Conservation (phyloP, 352 stramenopile genomes). For the Pythium guiyangense region DNA sequence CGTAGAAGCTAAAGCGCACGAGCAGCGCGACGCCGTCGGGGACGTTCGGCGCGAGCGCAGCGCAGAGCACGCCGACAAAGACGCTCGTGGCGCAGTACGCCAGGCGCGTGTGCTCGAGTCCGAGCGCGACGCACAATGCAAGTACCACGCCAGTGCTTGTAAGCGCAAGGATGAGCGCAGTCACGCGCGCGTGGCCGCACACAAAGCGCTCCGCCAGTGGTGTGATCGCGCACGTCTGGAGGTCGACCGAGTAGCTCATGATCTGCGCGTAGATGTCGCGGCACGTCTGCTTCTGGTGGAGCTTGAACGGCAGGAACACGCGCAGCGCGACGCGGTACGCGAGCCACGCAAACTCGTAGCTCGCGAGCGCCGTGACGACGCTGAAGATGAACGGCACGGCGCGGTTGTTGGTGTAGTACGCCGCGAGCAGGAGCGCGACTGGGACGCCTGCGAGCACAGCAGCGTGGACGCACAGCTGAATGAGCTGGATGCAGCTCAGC, state of each 20-base stretch:
- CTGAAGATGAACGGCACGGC: slow-evolving; percentile 48
- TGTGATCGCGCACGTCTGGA: slow-evolving; percentile 49
- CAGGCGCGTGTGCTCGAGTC: not conserved
- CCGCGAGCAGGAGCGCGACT: slow-evolving; percentile 25
- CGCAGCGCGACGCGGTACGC: slow-evolving; percentile 48
- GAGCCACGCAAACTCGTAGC: slow-evolving; percentile 58
- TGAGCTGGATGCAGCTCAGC: slow-evolving; percentile 22
- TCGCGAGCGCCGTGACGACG: slow-evolving; percentile 34
- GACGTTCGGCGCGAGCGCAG: slow-evolving; percentile 37
- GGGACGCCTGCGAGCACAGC: slow-evolving; percentile 28
- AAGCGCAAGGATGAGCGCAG: slow-evolving; percentile 18
- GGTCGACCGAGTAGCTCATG: slow-evolving; percentile 59
- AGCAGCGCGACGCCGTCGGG: slow-evolving; percentile 39
- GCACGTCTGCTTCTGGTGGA: slow-evolving; percentile 65
- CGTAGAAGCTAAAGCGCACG: slow-evolving; percentile 46
- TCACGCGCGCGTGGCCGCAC: slow-evolving; percentile 21
- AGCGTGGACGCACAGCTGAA: slow-evolving; percentile 27
- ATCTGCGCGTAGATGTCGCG: slow-evolving; percentile 66
- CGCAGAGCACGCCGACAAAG: slow-evolving; percentile 32
- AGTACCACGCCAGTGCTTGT: too few relatives aligned
- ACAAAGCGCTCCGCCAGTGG: slow-evolving; percentile 36
- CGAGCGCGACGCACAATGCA: slow-evolving; percentile 1
- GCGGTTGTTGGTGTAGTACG: slow-evolving; percentile 28
- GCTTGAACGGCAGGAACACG: slow-evolving; percentile 59
- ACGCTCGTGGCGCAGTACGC: slow-evolving; percentile 34